Conservation (phyloP, 352 stramenopile genomes). For the Sclerospora graminicola region DNA sequence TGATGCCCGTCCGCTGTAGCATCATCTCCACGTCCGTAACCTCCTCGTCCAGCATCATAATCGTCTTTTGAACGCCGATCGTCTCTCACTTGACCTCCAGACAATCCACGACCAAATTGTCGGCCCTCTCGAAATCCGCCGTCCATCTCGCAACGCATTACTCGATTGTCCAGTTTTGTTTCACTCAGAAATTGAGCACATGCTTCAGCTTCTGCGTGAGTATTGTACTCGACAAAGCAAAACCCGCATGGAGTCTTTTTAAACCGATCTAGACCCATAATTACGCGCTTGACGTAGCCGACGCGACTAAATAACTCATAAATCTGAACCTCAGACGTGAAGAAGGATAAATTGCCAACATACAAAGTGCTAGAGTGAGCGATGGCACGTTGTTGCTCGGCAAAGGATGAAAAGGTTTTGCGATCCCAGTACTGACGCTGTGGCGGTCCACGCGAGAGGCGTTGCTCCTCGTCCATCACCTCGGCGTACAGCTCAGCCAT, state of each 20-base stretch:
- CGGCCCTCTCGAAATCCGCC: conserved; percentile 77
- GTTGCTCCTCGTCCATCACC: conserved; percentile 57
- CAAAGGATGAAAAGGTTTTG: conserved; percentile 87
- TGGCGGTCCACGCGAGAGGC: conserved; percentile 36
- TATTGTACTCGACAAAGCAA: conserved; percentile 93
- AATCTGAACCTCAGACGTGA: conserved; percentile 92
- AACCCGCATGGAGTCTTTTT: conserved; percentile 96
- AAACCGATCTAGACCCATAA: conserved; percentile 94
- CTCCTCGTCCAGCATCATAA: conserved; percentile 70
- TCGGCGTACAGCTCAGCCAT: conserved; percentile 62
- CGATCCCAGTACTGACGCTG: conserved; percentile 92
- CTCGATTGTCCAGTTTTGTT: conserved; percentile 82
- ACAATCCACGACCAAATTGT: conserved; percentile 76
- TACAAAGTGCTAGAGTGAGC: conserved; percentile 90
- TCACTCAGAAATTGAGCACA: conserved; percentile 79
- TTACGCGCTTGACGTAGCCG: conserved; percentile 87
- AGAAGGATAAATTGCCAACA: conserved; percentile 96
- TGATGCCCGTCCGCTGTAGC: conserved; percentile 44
- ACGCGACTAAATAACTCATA: conserved; percentile 91
- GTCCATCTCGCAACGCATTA: conserved; percentile 85
- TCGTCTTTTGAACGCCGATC: conserved; percentile 79
- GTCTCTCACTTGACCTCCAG: conserved; percentile 77
- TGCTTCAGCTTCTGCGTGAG: conserved; percentile 57
- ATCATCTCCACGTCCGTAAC: conserved; percentile 62
- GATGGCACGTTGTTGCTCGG: conserved; percentile 91